Base-by-base conservation (phyloP, 2,329 filamentous ascomycete genomes). In the Madurella mycetomatis region DNA sequence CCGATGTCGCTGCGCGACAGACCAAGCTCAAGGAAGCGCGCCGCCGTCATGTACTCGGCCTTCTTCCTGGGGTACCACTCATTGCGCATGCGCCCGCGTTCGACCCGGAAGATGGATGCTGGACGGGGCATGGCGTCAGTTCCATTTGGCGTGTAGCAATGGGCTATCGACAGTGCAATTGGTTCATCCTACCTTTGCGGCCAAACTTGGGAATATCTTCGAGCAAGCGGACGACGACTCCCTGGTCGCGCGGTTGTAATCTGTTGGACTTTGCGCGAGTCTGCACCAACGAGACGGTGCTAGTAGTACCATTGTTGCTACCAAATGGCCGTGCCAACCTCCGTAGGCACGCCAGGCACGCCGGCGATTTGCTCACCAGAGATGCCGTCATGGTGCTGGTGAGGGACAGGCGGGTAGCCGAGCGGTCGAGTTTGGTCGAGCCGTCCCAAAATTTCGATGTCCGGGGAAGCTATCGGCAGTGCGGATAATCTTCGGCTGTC, bases 141-240 rank as follows among this genome's bases (percentile, higher is more conserved):
- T 31, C 17, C 47, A 41, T 31, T 39, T 15, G 37, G 9, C 2
- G 4, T 18, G 41, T 19, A 15, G 16, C 11, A 30, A 25, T 37
- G 7, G 45, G 17, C n/a, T 16, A 8, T n/a, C n/a, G 4, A 17
- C 5, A 2, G 5, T 12, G 25, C 25, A 37, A 9, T 42, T 37
- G 34, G 11, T 25, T 25, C 25, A 7, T 53, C 64, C 11, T 61
- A 72, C 71, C 54, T 63, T 69, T 69, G 53, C 70, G 70, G 5
- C 74, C 74, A 54, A 70, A 76, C 17, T 67, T 65, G 18, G 64
- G 63, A 13, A 77, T 68, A 53, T 76, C 70, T 51, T 68, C 57
- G 9, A 76, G 65, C 56, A 77, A 65, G 19, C 74, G 73, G 62
- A 77, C 74, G 17, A 74, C 66, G 12, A 76, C 72, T 55, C 73